phyloP scores from a whole-genome alignment of 1,139 yeast species.

The Yamadazyma membranifaciens region DNA sequence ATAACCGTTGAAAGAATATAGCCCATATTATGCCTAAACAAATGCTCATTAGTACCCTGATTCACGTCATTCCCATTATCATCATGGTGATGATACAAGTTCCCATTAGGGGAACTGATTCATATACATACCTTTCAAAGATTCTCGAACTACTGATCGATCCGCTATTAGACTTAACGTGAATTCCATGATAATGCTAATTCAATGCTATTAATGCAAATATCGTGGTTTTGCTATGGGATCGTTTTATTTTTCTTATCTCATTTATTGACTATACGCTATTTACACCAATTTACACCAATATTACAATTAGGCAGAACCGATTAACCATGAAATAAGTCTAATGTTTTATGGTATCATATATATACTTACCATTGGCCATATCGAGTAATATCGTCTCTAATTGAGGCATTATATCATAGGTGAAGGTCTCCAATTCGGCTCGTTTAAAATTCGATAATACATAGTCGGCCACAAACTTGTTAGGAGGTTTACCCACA shows the following conservation, averaged over 20 bases:
- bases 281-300: too few relatives aligned
- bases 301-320: too few relatives aligned
- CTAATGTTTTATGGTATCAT: slow-evolving; percentile 15
- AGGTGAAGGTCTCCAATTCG: slow-evolving; percentile 33
- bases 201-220: neutral
- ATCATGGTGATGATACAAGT: neutral
- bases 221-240: neutral
- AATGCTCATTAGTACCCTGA: neutral
- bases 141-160: slow-evolving; percentile 43
- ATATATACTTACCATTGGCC: slow-evolving; percentile 27
- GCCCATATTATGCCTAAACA: slow-evolving; percentile 58
- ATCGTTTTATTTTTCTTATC: neutral
- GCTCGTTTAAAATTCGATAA: slow-evolving; percentile 42
- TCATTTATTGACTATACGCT: too few relatives aligned
- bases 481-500: slow-evolving; percentile 59
- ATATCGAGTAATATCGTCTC: slow-evolving; percentile 35
- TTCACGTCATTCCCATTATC: neutral
- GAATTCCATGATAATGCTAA: slow-evolving; percentile 31
- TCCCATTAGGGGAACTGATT: neutral
- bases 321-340: too few relatives aligned
- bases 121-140: slow-evolving; percentile 40
- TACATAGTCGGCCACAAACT: slow-evolving; percentile 61
- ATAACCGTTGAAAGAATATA: slow-evolving; percentile 66
- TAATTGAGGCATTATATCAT: slow-evolving; percentile 39
- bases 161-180: slow-evolving; percentile 39